phyloP scores from a whole-genome alignment of 2,329 filamentous ascomycete species.

The Paecilomyces fulvus region DNA sequence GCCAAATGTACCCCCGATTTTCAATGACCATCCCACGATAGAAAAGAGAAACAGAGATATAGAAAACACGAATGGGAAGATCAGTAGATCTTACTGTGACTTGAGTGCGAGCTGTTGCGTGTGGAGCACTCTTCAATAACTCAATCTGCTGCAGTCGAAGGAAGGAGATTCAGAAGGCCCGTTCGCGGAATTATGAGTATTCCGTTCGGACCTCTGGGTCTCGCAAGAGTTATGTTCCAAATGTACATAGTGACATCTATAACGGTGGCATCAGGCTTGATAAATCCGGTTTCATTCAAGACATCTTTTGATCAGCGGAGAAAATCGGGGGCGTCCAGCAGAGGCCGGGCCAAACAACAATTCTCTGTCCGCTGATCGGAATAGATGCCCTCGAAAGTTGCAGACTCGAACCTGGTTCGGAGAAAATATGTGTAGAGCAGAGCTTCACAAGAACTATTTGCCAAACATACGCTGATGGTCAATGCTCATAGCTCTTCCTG shows the following conservation, averaged over 20 bases:
- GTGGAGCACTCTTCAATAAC: background rate
- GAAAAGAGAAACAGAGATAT: background rate
- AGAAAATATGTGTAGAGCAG: background rate
- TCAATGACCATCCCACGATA: background rate
- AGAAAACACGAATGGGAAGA: background rate
- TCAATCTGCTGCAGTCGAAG: background rate
- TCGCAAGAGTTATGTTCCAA: background rate
- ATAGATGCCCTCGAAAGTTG: background rate
- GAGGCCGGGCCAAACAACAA: background rate
- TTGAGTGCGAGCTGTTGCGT: background rate
- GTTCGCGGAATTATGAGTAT: background rate
- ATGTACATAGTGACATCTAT: background rate
- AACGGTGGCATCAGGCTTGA: background rate
- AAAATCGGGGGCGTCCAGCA: background rate
- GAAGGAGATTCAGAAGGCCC: background rate
- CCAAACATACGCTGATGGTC: background rate
- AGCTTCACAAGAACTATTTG: background rate
- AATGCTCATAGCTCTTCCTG: conserved; percentile 27
- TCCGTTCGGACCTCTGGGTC: background rate
- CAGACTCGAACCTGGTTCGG: background rate
- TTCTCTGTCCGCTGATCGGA: background rate
- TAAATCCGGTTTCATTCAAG: background rate
- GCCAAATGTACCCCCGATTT: background rate
- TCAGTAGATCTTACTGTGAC: background rate
- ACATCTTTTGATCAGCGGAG: background rate